Conservation (phyloP, 208 protist genomes). For the Leishmania tropica region DNA sequence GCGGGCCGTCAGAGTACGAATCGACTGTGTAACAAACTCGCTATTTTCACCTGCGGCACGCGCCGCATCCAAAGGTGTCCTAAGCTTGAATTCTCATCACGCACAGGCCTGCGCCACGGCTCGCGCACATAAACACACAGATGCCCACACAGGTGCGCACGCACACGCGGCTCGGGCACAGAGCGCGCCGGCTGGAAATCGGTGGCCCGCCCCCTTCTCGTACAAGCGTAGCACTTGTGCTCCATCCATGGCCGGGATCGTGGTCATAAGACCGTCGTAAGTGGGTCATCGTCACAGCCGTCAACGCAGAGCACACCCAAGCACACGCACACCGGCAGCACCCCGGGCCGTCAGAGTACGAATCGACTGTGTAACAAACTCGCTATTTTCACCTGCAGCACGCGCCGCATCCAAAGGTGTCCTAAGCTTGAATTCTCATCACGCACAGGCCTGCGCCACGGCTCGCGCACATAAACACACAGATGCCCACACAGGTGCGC, state of each 20-base stretch:
- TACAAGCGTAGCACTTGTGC: too few relatives aligned
- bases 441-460: background rate
- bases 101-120: background rate
- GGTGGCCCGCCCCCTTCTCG: background rate
- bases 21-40: constrained; percentile 46
- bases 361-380: constrained; percentile 49
- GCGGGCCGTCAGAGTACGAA: constrained; percentile 47
- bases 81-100: constrained; percentile 58
- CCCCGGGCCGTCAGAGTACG: constrained; percentile 39
- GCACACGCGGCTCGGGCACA: constrained; percentile 8
- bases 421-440: constrained; percentile 58
- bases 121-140: background rate
- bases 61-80: constrained; percentile 61
- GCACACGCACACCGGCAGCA: background rate
- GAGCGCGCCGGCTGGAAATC: too few relatives aligned
- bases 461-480: background rate
- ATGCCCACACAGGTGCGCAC: background rate
- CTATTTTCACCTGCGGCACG: constrained; percentile 42
- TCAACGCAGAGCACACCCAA: background rate
- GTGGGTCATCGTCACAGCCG: background rate
- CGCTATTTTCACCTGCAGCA: constrained; percentile 41
- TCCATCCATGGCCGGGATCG: constrained; percentile 5
- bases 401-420: constrained; percentile 57
- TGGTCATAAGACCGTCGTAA: background rate
- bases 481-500: background rate